Conservation (phyloP, 2,329 filamentous ascomycete species). For the Aspergillus udagawae region DNA sequence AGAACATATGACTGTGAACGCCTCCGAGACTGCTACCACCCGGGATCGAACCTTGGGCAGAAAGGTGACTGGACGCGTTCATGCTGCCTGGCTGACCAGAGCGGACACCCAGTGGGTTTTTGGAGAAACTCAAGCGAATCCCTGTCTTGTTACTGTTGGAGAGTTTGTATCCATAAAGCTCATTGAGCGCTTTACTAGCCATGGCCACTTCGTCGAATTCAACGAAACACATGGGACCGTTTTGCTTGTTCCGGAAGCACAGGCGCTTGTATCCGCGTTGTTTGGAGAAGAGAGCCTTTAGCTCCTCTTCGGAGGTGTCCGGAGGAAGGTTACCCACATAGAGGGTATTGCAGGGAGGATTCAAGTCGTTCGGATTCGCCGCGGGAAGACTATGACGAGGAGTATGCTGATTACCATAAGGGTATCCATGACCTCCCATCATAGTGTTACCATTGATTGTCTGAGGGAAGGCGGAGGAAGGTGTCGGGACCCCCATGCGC, state of each 20-base stretch:
- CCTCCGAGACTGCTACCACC: constrained; percentile 54
- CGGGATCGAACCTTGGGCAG: constrained; percentile 50
- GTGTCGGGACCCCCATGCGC: constrained; percentile 48
- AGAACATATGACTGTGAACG: constrained; percentile 60
- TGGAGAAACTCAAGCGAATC: constrained; percentile 93
- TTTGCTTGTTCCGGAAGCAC: constrained; percentile 90
- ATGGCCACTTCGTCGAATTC: constrained; percentile 94
- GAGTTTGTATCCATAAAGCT: constrained; percentile 80
- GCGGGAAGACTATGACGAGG: constrained; percentile 70
- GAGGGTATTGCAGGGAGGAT: constrained; percentile 94
- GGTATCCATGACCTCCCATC: constrained; percentile 50
- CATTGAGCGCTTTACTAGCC: constrained; percentile 84
- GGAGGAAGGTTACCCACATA: constrained; percentile 96
- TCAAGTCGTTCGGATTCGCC: constrained; percentile 91
- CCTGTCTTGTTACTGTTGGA: constrained; percentile 93
- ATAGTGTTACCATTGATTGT: constrained; percentile 49
- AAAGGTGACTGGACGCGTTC: constrained; percentile 48
- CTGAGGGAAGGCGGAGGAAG: constrained; percentile 56
- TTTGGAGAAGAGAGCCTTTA: constrained; percentile 89
- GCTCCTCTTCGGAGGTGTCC: constrained; percentile 89
- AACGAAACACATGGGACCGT: constrained; percentile 97
- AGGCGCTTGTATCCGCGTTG: constrained; percentile 93
- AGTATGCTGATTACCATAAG: constrained; percentile 55
- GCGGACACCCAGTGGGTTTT: constrained; percentile 91
- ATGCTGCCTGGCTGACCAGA: constrained; percentile 63